Evolutionary conservation across 306 rosid genomes (phyloP).

Genomic region (Ammopiptanthus mongolicus): DNA sequence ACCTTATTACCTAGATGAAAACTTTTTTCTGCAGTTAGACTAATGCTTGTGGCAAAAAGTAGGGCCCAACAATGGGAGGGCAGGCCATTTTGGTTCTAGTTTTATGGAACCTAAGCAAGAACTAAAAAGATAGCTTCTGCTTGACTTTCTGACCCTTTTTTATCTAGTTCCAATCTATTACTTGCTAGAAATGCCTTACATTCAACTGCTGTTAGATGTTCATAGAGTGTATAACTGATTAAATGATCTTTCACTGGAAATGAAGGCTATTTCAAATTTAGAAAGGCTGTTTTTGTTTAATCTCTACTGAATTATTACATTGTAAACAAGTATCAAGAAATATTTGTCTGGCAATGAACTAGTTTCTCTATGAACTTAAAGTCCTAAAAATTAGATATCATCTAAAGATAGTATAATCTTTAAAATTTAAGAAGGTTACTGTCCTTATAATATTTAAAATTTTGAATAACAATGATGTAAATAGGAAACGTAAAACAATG

Average conservation of each 20-base stretch:
- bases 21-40: constrained; percentile 8
- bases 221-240: not conserved
- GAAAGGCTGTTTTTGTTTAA: not conserved
- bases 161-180: not conserved
- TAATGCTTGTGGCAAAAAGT: constrained; percentile 25
- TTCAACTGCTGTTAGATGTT: not conserved
- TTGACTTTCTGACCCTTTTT: not conserved
- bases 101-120: constrained; percentile 40
- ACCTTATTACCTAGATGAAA: constrained; percentile 5
- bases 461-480: constrained; percentile 8
- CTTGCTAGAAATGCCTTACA: not conserved
- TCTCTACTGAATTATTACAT: not conserved
- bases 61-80: constrained; percentile 48
- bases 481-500: not conserved
- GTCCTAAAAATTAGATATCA: not conserved
- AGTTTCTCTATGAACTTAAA: not conserved
- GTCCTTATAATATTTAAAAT: not conserved
- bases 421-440: not conserved
- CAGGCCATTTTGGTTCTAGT: constrained; percentile 31
- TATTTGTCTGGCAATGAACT: not conserved
- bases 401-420: not conserved
- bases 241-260: not conserved
- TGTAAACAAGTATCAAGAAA: not conserved
- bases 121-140: constrained; percentile 51
- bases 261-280: not conserved